Conservation (phyloP, 2,329 filamentous ascomycete species). For the Alternaria sp. region DNA sequence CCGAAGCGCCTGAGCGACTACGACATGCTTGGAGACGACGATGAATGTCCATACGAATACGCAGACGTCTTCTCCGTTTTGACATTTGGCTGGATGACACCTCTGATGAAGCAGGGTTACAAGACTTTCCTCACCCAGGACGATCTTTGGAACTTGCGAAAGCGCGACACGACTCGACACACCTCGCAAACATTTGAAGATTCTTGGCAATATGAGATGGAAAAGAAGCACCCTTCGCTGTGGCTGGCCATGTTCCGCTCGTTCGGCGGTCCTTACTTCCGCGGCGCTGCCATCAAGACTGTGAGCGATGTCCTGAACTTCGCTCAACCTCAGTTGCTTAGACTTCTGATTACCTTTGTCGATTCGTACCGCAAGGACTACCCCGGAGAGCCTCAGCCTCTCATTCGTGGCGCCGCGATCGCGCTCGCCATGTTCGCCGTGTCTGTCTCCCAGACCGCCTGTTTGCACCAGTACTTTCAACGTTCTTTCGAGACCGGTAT, state of each 20-base stretch:
- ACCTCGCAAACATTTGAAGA: constrained; percentile 75
- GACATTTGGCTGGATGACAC: constrained; percentile 98
- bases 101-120: constrained; percentile 95
- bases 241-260: constrained; percentile 87
- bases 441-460: constrained; percentile 84
- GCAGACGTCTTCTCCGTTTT: constrained; percentile 92
- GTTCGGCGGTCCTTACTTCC: constrained; percentile 83
- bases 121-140: constrained; percentile 91
- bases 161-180: constrained; percentile 77
- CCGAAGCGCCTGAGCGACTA: constrained; percentile 79
- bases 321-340: constrained; percentile 87
- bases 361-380: constrained; percentile 72
- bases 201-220: constrained; percentile 79
- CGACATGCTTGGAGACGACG: constrained; percentile 71
- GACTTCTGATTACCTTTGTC: constrained; percentile 84
- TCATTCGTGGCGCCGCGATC: constrained; percentile 85
- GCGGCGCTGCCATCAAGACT: constrained; percentile 87
- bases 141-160: constrained; percentile 91
- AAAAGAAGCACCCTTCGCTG: constrained; percentile 76
- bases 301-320: constrained; percentile 87
- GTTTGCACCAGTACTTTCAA: constrained; percentile 98
- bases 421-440: constrained; percentile 91
- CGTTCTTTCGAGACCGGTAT: constrained; percentile 93
- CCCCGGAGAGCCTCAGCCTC: constrained; percentile 67
- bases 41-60: constrained; percentile 84